These are phyloP conservation scores for Adansonia rubrostipa DNA, from an alignment of 441 rosid species.

Conservation along the genomic window DNA sequence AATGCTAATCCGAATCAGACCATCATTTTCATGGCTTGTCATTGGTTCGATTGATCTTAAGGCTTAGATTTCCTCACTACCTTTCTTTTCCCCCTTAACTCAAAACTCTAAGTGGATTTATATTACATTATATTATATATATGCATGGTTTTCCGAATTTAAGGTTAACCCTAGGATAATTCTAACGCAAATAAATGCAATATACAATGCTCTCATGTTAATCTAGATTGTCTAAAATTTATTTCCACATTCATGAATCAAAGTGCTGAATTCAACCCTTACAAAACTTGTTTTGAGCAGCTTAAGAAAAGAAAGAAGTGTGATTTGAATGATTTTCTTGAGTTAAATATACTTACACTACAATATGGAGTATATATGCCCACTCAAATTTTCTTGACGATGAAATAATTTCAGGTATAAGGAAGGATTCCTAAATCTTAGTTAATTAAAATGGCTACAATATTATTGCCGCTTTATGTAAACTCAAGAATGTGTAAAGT, in stretches of 20 bases:
- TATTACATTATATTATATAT: background rate
- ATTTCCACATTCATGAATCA: background rate
- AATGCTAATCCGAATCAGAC: constrained; percentile 71
- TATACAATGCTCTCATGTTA: background rate
- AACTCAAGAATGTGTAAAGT: constrained; percentile 1
- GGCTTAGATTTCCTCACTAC: constrained; percentile 23
- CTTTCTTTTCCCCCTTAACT: background rate
- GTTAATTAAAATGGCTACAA: background rate
- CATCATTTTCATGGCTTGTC: constrained; percentile 46
- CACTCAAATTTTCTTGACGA: background rate
- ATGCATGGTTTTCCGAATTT: background rate
- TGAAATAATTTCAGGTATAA: background rate
- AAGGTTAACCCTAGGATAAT: background rate
- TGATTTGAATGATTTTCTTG: background rate
- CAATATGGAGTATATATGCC: too few species aligned
- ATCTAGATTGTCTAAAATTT: background rate
- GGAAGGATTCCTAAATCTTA: background rate
- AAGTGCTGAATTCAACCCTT: background rate
- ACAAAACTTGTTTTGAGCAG: background rate
- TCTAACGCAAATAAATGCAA: background rate
- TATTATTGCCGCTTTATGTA: background rate
- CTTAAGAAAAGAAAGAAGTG: background rate
- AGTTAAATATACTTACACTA: too few species aligned
- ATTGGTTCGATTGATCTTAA: constrained; percentile 38
- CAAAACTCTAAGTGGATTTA: background rate